Percentiles rank a stretch among this genome's conserved stretches.
These are phyloP conservation scores for Colletotrichum truncatum DNA, from an alignment of 2,329 filamentous ascomycete genomes.

Conservation along the genomic window DNA sequence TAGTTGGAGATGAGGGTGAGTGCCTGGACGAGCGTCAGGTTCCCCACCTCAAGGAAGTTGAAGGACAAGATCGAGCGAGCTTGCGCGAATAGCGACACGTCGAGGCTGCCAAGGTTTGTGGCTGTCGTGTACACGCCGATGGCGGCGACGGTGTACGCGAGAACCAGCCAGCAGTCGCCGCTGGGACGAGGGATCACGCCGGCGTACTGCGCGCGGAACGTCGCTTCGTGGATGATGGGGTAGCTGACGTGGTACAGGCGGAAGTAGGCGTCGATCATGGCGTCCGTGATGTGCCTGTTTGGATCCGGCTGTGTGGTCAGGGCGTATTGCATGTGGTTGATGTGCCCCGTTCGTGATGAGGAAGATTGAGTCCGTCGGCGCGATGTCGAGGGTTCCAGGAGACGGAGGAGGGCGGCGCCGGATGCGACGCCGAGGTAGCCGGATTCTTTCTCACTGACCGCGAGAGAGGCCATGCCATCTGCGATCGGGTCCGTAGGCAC, in stretches of 20 bases:
- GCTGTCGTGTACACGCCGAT: constrained; percentile 19
- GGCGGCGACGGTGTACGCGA: constrained; percentile 35
- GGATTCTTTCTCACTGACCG: constrained; percentile 45
- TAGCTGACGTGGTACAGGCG: constrained; percentile 22
- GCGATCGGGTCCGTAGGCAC: constrained; percentile 34
- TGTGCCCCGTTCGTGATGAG: constrained; percentile 18
- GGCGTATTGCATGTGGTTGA: constrained; percentile 9
- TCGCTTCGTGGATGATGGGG: constrained; percentile 20
- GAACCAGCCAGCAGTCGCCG: constrained; percentile 40
- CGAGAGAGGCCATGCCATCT: constrained; percentile 49
- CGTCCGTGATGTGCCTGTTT: constrained; percentile 41
- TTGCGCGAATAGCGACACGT: constrained; percentile 2
- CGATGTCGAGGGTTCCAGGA: constrained; percentile 42
- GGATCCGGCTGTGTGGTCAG: constrained; percentile 41
- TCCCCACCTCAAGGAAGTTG: constrained; percentile 34
- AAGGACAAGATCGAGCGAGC: constrained; percentile 14
- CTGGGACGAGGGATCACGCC: constrained; percentile 41
- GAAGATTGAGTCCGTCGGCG: constrained; percentile 33
- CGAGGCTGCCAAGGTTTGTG: constrained; percentile 5
- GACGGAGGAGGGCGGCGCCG: constrained; percentile 52
- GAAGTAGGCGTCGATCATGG: constrained; percentile 37
- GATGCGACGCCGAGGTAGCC: constrained; percentile 57
- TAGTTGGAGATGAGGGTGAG: constrained; percentile 42
- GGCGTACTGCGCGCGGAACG: constrained; percentile 25
- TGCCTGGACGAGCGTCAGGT: constrained; percentile 42